Evolutionary conservation across 176 grass and related monocot genomes (phyloP).

Genomic region (Alopecurus myosuroides): DNA sequence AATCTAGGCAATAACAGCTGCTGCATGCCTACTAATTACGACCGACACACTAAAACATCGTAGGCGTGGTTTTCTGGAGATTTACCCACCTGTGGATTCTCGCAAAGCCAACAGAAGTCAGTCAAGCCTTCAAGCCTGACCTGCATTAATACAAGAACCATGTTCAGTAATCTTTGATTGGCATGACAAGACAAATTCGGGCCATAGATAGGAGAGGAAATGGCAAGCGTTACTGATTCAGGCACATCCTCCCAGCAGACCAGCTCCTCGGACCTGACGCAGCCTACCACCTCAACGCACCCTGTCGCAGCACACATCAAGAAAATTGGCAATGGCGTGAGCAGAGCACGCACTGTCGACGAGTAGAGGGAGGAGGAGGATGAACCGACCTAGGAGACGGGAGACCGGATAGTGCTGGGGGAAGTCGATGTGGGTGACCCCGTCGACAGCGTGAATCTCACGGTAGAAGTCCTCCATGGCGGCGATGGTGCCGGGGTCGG

Average conservation of each 20-base stretch:
- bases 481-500: too few species aligned
- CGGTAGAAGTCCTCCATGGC: too few species aligned
- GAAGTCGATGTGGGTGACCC: too few species aligned
- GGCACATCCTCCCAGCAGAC: conserved; percentile 58
- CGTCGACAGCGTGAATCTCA: too few species aligned
- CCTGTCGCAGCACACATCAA: conserved; percentile 18
- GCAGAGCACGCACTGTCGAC: too few species aligned
- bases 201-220: neutral
- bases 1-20: too few species aligned
- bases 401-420: conserved; percentile 69
- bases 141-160: conserved; percentile 26
- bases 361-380: neutral
- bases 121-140: conserved; percentile 75
- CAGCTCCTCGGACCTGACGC: conserved; percentile 65
- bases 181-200: neutral
- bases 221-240: too few species aligned
- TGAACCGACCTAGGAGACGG: conserved; percentile 49
- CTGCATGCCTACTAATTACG: too few species aligned
- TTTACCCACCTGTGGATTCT: too few species aligned
- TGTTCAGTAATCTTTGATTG: neutral
- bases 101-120: too few species aligned
- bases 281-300: conserved; percentile 78
- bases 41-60: too few species aligned
- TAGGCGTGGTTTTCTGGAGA: too few species aligned
- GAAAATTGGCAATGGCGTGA: neutral